Conservation (phyloP, 805 yeast genomes). For the Clavispora fructus region DNA sequence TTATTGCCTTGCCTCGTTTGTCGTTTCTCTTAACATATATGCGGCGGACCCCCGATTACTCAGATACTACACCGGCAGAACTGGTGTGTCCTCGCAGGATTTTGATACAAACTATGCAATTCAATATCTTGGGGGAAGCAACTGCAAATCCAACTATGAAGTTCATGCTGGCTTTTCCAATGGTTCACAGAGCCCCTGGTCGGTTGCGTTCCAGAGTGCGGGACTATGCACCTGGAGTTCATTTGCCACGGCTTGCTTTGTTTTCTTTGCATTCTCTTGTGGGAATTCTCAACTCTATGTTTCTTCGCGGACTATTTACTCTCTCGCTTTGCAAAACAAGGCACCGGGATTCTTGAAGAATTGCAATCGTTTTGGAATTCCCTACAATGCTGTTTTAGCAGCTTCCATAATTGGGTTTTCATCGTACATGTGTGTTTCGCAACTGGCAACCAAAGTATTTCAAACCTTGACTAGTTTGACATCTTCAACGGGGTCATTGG, state of each 20-base stretch:
- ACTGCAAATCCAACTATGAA: slow-evolving; percentile 22
- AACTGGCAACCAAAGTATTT: slow-evolving; percentile 56
- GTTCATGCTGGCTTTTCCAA: slow-evolving; percentile 31
- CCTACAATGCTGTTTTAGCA: slow-evolving; percentile 62
- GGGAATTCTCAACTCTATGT: slow-evolving; percentile 43
- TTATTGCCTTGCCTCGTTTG: slow-evolving; percentile 61
- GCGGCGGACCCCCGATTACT: slow-evolving; percentile 72
- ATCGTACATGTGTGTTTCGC: slow-evolving; percentile 55
- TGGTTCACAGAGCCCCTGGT: slow-evolving; percentile 44
- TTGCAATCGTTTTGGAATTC: slow-evolving; percentile 66
- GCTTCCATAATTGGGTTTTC: slow-evolving; percentile 57
- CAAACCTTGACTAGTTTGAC: slow-evolving; percentile 62
- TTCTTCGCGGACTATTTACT: slow-evolving; percentile 38
- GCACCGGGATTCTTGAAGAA: slow-evolving; percentile 57
- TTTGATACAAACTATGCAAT: slow-evolving; percentile 25
- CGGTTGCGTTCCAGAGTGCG: slow-evolving; percentile 38
- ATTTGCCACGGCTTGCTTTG: slow-evolving; percentile 39
- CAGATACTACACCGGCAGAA: slow-evolving; percentile 42
- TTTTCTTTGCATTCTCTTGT: slow-evolving; percentile 43
- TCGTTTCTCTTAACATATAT: slow-evolving; percentile 67
- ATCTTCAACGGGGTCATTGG: slow-evolving; percentile 70
- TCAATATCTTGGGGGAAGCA: slow-evolving; percentile 29
- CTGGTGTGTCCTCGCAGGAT: slow-evolving; percentile 22
- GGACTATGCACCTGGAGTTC: slow-evolving; percentile 32
- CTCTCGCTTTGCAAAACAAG: slow-evolving; percentile 43